A percentile compares a stretch with the other conserved stretches of the same genome.
These are phyloP conservation scores for Teratosphaeria gauchensis DNA, from an alignment of 2,329 filamentous ascomycete species.

Conservation along the genomic window DNA sequence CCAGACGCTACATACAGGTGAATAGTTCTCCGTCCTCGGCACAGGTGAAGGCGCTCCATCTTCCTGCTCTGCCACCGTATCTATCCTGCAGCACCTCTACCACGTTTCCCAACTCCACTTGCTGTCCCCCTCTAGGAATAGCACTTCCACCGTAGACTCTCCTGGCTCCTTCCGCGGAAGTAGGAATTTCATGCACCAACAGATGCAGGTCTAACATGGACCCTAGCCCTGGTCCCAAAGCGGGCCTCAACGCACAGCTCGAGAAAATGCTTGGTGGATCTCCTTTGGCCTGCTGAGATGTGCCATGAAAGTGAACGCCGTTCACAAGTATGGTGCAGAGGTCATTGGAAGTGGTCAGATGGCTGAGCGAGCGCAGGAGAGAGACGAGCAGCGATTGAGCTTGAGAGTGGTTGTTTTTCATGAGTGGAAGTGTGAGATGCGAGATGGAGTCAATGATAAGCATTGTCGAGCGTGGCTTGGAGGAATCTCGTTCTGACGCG, in stretches of 20 bases:
- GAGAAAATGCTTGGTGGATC: slow-evolving; percentile 32
- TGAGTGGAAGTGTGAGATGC: slow-evolving; percentile 16
- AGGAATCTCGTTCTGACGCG: not conserved
- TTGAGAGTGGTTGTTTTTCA: slow-evolving; percentile 20
- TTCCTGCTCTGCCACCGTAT: slow-evolving; percentile 27
- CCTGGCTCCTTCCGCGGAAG: slow-evolving; percentile 26
- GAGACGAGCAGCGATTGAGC: slow-evolving; percentile 32
- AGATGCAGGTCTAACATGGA: slow-evolving; percentile 31
- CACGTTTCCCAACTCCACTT: slow-evolving; percentile 23
- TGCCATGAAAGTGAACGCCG: slow-evolving; percentile 8
- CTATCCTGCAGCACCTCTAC: slow-evolving; percentile 38
- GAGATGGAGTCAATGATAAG: slow-evolving; percentile 22
- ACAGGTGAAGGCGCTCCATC: slow-evolving; percentile 26
- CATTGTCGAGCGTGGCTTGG: slow-evolving; percentile 4
- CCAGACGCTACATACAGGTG: not conserved
- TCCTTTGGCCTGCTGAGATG: slow-evolving; percentile 5
- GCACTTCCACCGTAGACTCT: slow-evolving; percentile 18
- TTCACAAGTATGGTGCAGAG: slow-evolving; percentile 35
- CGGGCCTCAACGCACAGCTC: slow-evolving; percentile 27
- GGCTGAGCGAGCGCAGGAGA: slow-evolving; percentile 32
- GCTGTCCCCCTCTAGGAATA: slow-evolving; percentile 5
- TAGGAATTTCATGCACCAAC: slow-evolving; percentile 32
- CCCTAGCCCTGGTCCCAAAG: slow-evolving; percentile 28
- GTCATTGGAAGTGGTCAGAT: slow-evolving; percentile 28
- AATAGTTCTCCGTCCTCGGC: slow-evolving; percentile 4